Evolutionary conservation across 495 filamentous ascomycete species (phyloP), one percentile per base, ranked within the genome.

Genomic region (Delitschia confertaspora): DNA sequence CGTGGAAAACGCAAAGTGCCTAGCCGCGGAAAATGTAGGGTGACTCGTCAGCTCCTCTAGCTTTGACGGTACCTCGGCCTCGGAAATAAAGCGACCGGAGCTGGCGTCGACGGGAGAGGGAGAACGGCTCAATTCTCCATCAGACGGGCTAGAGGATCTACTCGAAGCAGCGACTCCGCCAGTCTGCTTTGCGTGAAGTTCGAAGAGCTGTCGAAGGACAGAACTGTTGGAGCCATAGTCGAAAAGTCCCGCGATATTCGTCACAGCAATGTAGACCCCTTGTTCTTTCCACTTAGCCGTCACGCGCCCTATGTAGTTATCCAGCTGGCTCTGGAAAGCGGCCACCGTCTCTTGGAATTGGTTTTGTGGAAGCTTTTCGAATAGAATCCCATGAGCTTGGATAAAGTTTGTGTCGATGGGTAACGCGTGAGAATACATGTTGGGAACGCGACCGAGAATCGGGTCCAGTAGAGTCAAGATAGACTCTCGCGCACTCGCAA

Each of bases 381-480:
- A 88, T 11, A 89, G 61, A 29, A 79, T 63, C 4, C 69, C 79
- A 49, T 88, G 80, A 3, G 74, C 68, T 37, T 69, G 74, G 19
- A 87, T 75, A 49, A 84, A 82, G 0, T 67, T 60, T 0, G 71
- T 63, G 18, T 73, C 69, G 9, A 67, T 49, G 16, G 69, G 57
- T 14, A 49, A 22, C 4, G 64, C 48, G 64, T 72, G 32, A 55
- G 60, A 42, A 43, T 56, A 51, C 20, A 60, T 45, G 48, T 11
- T 55, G 42, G 44, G 50, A 9, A 51, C 44, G 6, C 60, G 64
- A 19, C 68, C 60, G 31, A 80, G 59, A n/a, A 84, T 66, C 2
- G 82, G 82, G 41, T 76, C 75, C 51, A 87, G 80, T 0, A 89
- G 62, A 1, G 82, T 82, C 55, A 74, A 61, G 40, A 88, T 77